Base-by-base conservation (phyloP, 192 early-diverging fungal species). In the Coemansia sp. region DNA sequence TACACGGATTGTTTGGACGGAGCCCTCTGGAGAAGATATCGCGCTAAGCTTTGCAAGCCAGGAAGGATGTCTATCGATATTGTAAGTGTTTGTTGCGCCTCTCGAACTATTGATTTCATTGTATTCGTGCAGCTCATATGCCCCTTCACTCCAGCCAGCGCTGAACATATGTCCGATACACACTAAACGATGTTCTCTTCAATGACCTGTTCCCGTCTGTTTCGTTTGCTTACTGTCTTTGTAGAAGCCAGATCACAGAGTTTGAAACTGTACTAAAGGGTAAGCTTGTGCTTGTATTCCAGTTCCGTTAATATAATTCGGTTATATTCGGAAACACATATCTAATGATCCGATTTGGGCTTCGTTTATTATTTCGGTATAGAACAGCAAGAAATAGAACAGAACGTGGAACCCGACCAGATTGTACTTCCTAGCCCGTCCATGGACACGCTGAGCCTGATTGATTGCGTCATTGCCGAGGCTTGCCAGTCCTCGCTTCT, bases 11-110 rank as follows among this genome's bases (percentile, higher is more conserved):
- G 89, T 95, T n/a, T 98, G 96, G 94, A 85, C 79, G 29, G 79
- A 81, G 29, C 73, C 79, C 11, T 64, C 79, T 38, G 86, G 87
- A 13, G 67, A 84, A 29, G 94, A 98, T 68, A 75, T 95, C 30
- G 96, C 96, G 10, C 82, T 98, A 27, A 94, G 92, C 63, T 98
- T 98, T 76, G 91, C 96, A 81, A 90, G 92, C 62, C 84, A 85
- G 40, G 89, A 85, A n/a, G 94, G 92, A 45, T 96, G 95, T 57
- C 73, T 83, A 23, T 88, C 91, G 30, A 85, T 94, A 53, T 86
- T 91, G 92, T 89, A 84, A 62, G 75, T 75, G 47, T 57, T 17
- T 47, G 30, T 19, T 48, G 52, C 44, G 50, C 52, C 31, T 30
- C 31, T 54, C 17, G n/a, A n/a, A n/a, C n/a, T n/a, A n/a, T n/a